These are phyloP conservation scores for Allomyces macrogynus DNA, from an alignment of 192 early-diverging fungal genomes.

Conservation along the genomic window DNA sequence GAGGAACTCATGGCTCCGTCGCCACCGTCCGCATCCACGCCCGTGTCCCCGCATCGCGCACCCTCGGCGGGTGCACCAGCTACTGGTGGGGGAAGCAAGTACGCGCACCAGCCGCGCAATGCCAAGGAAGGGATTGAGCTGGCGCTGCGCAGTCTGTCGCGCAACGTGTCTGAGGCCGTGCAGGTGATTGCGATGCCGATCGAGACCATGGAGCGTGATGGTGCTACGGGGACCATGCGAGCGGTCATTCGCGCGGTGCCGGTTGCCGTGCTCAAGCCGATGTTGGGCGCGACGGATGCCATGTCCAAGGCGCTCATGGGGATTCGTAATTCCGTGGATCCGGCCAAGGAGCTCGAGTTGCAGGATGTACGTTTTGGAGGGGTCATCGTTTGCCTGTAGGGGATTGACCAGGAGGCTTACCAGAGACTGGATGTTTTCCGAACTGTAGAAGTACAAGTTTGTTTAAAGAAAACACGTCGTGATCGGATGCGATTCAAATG, in stretches of 20 bases:
- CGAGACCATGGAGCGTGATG: constrained; percentile 24
- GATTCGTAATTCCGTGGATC: constrained; percentile 77
- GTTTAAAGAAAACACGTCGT: too few relatives aligned
- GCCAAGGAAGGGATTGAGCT: constrained; percentile 64
- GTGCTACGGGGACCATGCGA: constrained; percentile 10
- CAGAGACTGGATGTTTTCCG: too few relatives aligned
- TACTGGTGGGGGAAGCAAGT: constrained; percentile 36
- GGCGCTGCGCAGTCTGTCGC: constrained; percentile 57
- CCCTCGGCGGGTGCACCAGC: not conserved
- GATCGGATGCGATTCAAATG: too few relatives aligned
- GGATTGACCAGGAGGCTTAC: too few relatives aligned
- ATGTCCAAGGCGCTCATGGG: constrained; percentile 80
- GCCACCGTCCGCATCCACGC: constrained; percentile 3
- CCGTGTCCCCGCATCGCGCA: not conserved
- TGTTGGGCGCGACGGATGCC: constrained; percentile 87
- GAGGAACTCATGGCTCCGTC: constrained; percentile 51
- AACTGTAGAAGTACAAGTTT: too few relatives aligned
- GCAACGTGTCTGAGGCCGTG: constrained; percentile 62
- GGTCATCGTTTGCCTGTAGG: too few relatives aligned
- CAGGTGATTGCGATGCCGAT: constrained; percentile 11
- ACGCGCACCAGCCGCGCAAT: constrained; percentile 65
- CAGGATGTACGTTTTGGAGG: constrained; percentile 41
- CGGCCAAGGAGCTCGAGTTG: constrained; percentile 45
- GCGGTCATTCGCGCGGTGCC: constrained; percentile 65
- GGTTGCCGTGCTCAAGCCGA: constrained; percentile 76